Evolutionary conservation across 169 alveolate species (phyloP).

Genomic region (Cyclospora cayetanensis): DNA sequence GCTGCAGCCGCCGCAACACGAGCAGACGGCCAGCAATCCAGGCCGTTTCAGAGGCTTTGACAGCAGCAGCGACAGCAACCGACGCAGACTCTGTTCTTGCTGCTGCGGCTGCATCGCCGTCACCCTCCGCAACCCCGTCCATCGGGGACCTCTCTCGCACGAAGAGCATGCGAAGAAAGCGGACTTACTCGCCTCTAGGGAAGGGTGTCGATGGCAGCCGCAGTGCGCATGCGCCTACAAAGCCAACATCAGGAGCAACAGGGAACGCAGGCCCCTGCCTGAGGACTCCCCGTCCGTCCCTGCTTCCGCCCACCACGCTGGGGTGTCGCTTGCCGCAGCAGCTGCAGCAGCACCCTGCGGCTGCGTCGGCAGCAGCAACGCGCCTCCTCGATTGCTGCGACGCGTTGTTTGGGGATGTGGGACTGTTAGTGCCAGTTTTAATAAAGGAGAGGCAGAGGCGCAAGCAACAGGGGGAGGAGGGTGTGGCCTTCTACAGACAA

Average conservation of each 20-base stretch:
- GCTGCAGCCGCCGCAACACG: no score
- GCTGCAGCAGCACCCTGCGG: background rate
- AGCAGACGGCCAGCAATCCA: no score
- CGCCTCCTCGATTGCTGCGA: slow-evolving; percentile 44
- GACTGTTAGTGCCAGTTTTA: background rate
- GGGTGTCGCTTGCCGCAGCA: background rate
- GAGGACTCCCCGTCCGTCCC: background rate
- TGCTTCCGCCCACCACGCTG: background rate
- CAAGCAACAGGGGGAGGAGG: slow-evolving; percentile 18
- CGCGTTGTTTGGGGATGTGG: slow-evolving; percentile 51
- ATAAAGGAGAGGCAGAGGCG: background rate
- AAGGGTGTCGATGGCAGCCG: background rate
- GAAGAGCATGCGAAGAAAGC: background rate
- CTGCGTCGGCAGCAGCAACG: background rate
- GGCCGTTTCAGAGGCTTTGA: no score
- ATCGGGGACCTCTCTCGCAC: background rate
- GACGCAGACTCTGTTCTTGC: background rate
- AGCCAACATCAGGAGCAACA: background rate
- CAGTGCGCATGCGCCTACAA: background rate
- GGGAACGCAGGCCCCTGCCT: no score
- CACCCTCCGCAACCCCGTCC: background rate
- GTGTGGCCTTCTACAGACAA: slow-evolving; percentile 46
- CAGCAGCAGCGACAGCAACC: background rate
- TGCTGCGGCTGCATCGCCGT: background rate
- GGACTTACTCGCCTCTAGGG: background rate